Percentiles rank a stretch among this genome's conserved stretches.
These are phyloP conservation scores for Galerina marginata DNA, from an alignment of 768 basidiomycete species.

Conservation along the genomic window DNA sequence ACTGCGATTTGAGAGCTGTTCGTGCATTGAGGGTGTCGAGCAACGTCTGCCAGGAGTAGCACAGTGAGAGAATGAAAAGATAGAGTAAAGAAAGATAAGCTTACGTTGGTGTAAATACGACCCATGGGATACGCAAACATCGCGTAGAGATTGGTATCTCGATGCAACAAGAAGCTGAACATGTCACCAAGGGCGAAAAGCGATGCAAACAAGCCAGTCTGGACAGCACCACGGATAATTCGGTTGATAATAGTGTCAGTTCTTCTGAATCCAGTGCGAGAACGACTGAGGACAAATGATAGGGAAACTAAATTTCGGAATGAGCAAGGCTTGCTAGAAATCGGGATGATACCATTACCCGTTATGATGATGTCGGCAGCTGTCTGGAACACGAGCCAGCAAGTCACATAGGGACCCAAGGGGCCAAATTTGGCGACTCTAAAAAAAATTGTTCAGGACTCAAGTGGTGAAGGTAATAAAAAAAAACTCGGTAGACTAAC, in stretches of 20 bases:
- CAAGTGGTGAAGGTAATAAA: not conserved
- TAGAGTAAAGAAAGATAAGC: slow-evolving; percentile 29
- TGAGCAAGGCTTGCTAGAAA: not conserved
- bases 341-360: slow-evolving; percentile 30
- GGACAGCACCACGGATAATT: slow-evolving; percentile 58
- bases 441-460: not conserved
- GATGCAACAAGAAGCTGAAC: slow-evolving; percentile 43
- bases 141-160: slow-evolving; percentile 40
- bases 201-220: slow-evolving; percentile 58
- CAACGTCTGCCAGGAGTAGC: slow-evolving; percentile 37
- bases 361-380: slow-evolving; percentile 50
- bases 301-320: slow-evolving; percentile 23
- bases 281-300: slow-evolving; percentile 39
- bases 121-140: slow-evolving; percentile 43
- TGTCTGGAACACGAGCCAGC: slow-evolving; percentile 55
- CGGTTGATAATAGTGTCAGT: slow-evolving; percentile 60
- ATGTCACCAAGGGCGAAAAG: slow-evolving; percentile 58
- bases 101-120: slow-evolving; percentile 54
- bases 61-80: not conserved
- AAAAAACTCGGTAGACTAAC: slow-evolving; percentile 33
- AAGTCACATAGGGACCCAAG: slow-evolving; percentile 47
- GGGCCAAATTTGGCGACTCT: slow-evolving; percentile 49
- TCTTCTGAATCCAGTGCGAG: slow-evolving; percentile 54
- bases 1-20: slow-evolving; percentile 37
- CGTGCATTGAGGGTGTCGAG: slow-evolving; percentile 50